Conservation (phyloP, 768 basidiomycete genomes). For the Clitopilus hobsonii region DNA sequence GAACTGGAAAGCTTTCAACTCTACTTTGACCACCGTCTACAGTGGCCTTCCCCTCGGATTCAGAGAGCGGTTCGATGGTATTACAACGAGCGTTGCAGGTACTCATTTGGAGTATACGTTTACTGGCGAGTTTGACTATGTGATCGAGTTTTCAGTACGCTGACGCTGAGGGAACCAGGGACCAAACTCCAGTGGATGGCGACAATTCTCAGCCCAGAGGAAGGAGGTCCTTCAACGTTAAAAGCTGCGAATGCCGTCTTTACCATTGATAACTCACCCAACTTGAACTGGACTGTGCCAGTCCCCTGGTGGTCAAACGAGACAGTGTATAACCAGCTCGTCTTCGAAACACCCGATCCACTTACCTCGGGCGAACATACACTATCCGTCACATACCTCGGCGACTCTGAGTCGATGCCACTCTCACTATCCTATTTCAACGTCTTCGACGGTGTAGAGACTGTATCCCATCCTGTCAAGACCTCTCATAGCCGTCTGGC, state of each 20-base stretch:
- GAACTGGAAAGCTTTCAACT: neutral
- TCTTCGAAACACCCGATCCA: neutral
- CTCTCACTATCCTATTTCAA: neutral
- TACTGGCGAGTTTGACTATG: neutral
- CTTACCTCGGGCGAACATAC: neutral
- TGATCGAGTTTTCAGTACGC: neutral
- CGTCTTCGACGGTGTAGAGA: neutral
- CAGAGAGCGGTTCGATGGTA: neutral
- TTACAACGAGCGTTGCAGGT: neutral
- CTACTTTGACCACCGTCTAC: neutral
- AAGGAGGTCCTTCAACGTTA: neutral
- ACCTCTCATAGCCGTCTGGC: neutral
- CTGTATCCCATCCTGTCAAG: neutral
- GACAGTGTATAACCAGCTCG: neutral
- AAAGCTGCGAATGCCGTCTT: neutral
- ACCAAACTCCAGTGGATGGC: neutral
- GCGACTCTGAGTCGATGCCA: neutral
- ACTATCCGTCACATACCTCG: neutral
- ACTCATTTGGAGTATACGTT: neutral
- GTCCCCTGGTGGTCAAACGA: neutral
- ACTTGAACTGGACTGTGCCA: neutral
- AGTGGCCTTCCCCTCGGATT: neutral
- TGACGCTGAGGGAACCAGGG: neutral
- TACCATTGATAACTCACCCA: neutral
- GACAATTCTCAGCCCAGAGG: neutral